Conservation (phyloP, 345 rosid species). For the Melaleuca alternifolia region DNA sequence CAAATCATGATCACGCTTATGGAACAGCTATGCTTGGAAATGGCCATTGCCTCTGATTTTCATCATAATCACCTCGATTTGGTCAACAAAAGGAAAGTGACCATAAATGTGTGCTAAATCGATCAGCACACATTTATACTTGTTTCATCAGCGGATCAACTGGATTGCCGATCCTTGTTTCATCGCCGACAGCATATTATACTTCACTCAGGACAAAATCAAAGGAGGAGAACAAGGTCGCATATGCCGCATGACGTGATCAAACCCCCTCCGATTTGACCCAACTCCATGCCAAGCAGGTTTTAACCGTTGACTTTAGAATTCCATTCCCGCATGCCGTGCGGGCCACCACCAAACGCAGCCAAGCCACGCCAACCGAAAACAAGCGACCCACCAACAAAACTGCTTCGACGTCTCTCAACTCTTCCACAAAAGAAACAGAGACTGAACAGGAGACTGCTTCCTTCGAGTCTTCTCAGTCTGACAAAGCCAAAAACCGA, state of each 20-base stretch:
- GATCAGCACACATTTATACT: too few relatives aligned
- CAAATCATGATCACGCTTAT: not conserved
- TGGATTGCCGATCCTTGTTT: not conserved
- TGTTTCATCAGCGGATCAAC: not conserved
- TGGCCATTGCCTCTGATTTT: not conserved
- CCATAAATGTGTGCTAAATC: not conserved
- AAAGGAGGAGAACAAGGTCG: not conserved
- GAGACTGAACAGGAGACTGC: not conserved
- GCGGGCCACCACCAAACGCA: not conserved
- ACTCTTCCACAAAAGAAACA: not conserved
- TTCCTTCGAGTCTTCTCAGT: not conserved
- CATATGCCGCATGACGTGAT: not conserved
- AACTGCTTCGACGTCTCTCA: not conserved
- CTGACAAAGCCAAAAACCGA: not conserved
- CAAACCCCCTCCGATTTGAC: not conserved
- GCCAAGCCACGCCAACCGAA: not conserved
- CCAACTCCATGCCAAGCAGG: not conserved
- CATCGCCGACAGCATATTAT: not conserved
- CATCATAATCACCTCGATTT: not conserved
- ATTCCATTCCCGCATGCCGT: not conserved
- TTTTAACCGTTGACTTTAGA: not conserved
- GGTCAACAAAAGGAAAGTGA: not conserved
- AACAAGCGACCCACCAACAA: not conserved
- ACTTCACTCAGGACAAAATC: not conserved
- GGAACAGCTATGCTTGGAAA: not conserved